Evolutionary conservation across 2,329 filamentous ascomycete genomes (phyloP).

Genomic region (Fusarium vanettenii): DNA sequence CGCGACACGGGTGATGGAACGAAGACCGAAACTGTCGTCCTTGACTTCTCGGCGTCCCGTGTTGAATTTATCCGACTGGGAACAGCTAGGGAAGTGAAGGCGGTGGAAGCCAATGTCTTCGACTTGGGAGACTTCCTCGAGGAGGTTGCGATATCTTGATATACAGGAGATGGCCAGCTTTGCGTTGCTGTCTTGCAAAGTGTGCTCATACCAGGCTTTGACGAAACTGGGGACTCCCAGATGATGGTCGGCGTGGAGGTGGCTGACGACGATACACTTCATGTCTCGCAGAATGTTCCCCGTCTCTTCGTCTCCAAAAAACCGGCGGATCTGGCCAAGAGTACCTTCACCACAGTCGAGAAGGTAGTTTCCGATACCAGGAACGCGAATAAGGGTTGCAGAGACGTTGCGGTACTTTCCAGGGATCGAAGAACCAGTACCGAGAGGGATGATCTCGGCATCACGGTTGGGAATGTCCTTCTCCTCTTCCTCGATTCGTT

Average conservation of each 20-base stretch:
- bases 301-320: slow-evolving; percentile 74
- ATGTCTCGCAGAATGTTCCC: slow-evolving; percentile 80
- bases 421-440: slow-evolving; percentile 89
- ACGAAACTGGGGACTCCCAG: slow-evolving; percentile 86
- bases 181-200: slow-evolving; percentile 49
- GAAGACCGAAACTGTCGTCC: slow-evolving; percentile 69
- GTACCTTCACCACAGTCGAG: slow-evolving; percentile 95
- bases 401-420: slow-evolving; percentile 98
- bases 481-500: slow-evolving; percentile 63
- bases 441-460: slow-evolving; percentile 85
- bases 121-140: slow-evolving; percentile 82
- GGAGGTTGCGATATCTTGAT: slow-evolving; percentile 76
- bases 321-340: slow-evolving; percentile 83
- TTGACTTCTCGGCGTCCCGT: slow-evolving; percentile 52
- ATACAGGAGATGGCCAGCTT: slow-evolving; percentile 77
- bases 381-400: slow-evolving; percentile 84
- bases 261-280: slow-evolving; percentile 90
- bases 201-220: slow-evolving; percentile 78
- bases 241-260: slow-evolving; percentile 96
- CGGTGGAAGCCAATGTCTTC: slow-evolving; percentile 79
- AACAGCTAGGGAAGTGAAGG: slow-evolving; percentile 52
- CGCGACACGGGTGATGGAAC: slow-evolving; percentile 71
- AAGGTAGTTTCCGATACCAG: slow-evolving; percentile 87
- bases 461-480: slow-evolving; percentile 78
- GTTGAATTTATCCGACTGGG: slow-evolving; percentile 33